Evolutionary conservation across 139 green algal species (phyloP), one percentile per base, ranked within the genome.

Genomic region (Haematococcus sp.): DNA sequence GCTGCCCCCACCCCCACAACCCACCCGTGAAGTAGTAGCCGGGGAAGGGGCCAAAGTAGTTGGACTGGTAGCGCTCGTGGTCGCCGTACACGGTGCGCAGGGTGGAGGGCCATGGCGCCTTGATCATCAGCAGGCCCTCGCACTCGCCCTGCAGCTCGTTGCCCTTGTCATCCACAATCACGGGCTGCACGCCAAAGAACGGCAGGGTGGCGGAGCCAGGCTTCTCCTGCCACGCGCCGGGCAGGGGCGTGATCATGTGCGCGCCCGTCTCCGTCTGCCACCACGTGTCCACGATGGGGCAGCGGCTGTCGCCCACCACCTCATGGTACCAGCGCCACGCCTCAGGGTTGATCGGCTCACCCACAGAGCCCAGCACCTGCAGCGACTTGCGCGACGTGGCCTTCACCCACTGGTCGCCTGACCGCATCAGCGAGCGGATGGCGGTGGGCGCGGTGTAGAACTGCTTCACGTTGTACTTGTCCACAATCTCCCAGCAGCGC

Each of bases 341-440:
- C 78, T 96, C 86, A 5, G 94, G 96, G 81, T 98, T 98, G 89
- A 99, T 99, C 63, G 96, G 96, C 87, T 99, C 96, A 2, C 96
- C 96, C 63, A 99, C 96, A 13, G 86, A 93, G 61, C 96, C 96
- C 74, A 99, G 88, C 7, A 98, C 74, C 63, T 87, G 82, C 56
- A 98, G 80, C 30, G 69, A 85, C 31, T 67, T 78, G n/a, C 76
- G 51, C 77, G 89, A 74, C 78, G 85, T 81, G 40, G 77, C 75
- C 35, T 70, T 86, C n/a, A 93, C 90, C 43, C 77, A 83, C 23
- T 76, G 43, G 61, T 83, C 90, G 20, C 70, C 70, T 19, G 70
- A 70, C 60, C 78, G 70, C 91, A 97, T 97, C 55, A 99, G 89
- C 7, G 87, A 86, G 54, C 94, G 86, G 44, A 98, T 95, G 63